phyloP scores from a whole-genome alignment of 2,329 filamentous ascomycete genomes.

The Neofusicoccum cordaticola region DNA sequence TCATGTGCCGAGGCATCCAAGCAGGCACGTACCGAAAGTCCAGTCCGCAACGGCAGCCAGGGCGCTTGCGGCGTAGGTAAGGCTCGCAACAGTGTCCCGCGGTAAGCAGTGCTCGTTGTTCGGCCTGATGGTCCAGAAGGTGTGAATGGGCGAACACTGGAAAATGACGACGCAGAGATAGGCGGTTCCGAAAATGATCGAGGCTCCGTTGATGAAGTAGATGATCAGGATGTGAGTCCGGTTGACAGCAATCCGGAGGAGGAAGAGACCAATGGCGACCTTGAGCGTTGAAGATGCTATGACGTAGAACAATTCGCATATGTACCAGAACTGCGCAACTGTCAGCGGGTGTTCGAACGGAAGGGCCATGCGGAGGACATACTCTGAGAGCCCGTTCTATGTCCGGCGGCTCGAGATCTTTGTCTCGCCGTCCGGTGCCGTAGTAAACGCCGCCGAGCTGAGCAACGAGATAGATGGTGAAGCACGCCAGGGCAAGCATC shows the following conservation, averaged over 20 bases:
- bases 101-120: constrained; percentile 42
- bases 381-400: constrained; percentile 31
- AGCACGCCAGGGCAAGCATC: constrained; percentile 37
- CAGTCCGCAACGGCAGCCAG: constrained; percentile 34
- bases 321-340: constrained; percentile 47
- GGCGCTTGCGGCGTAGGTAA: constrained; percentile 44
- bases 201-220: constrained; percentile 46
- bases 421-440: constrained; percentile 39
- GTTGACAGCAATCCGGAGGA: constrained; percentile 51
- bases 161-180: constrained; percentile 53
- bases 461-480: constrained; percentile 39
- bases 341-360: constrained; percentile 19
- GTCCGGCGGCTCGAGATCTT: constrained; percentile 31
- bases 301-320: constrained; percentile 57
- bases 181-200: constrained; percentile 44
- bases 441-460: constrained; percentile 40
- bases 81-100: constrained; percentile 47
- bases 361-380: not conserved
- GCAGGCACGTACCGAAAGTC: constrained; percentile 22
- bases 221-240: constrained; percentile 47
- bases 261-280: constrained; percentile 53
- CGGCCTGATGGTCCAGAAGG: constrained; percentile 50
- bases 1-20: not conserved
- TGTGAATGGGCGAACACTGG: constrained; percentile 52
- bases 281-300: constrained; percentile 49